Base-by-base conservation (phyloP, 495 filamentous ascomycete genomes). In the Penicillium argentinense region DNA sequence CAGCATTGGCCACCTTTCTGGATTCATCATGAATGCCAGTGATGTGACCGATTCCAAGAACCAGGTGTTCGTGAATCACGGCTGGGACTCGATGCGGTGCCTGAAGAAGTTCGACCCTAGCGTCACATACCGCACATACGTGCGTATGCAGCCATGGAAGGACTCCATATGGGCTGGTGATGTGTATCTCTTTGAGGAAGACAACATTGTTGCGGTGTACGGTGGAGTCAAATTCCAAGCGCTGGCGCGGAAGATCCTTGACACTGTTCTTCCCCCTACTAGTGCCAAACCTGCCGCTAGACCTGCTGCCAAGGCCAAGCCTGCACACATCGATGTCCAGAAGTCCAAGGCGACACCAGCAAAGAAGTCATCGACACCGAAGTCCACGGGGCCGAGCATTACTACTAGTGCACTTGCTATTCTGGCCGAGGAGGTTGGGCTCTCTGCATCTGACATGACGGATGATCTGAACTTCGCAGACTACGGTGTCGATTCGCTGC, bases 11-110 rank as follows among this genome's bases (percentile, higher is more conserved):
- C 69, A 74, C 54, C 73, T 87, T 23, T 83, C 85, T 8, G 88
- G 88, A 13, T 91, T 93, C 64, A 83, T 86, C 49, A 83, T 89
- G 69, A 91, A 91, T 57, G 86, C 79, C 11, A 89, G 82, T 44
- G 87, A 89, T 56, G 78, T 76, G 17, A 77, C 83, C 3, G 83
- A 91, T 52, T 84, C 82, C 0, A 79, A 81, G 46, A 80, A 86
- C 44, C 72, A 82, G 33, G 83, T 88, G 23, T 92, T 81, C 58
- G 82, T 91, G 45, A 87, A 83, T 30, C 88, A 91, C 55, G 86
- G 87, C 25, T 79, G 88, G 84, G 81, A 86, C 49, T 83, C 79
- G 0, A 78, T 91, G 71, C 75, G 81, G 12, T 82, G 90, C 47
- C 74, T 83, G 47, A 82, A 85, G 55, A 75, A 79, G 26, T 75